Percentiles rank a stretch among this genome's conserved stretches.
Conservation (phyloP, 2,329 filamentous ascomycete species). For the Fonsecaea pedrosoi region DNA sequence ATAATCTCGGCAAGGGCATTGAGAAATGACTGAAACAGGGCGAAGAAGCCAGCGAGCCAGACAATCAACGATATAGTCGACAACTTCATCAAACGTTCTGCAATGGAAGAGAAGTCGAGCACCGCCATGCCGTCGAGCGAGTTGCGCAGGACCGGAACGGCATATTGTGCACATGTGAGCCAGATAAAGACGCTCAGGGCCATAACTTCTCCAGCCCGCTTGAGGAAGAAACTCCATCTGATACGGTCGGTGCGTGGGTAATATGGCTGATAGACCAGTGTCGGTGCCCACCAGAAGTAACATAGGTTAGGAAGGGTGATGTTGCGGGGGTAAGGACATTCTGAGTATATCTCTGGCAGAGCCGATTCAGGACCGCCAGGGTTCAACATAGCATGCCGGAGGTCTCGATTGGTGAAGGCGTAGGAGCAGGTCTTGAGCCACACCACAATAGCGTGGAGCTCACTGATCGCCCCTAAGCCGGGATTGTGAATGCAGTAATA, state of each 20-base stretch:
- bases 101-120: slow-evolving; percentile 78
- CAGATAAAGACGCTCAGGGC: slow-evolving; percentile 88
- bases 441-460: slow-evolving; percentile 91
- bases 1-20: slow-evolving; percentile 91
- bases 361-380: slow-evolving; percentile 70
- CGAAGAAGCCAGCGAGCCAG: slow-evolving; percentile 98
- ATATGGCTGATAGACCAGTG: slow-evolving; percentile 93
- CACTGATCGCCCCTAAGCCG: slow-evolving; percentile 86
- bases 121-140: slow-evolving; percentile 85
- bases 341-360: slow-evolving; percentile 79
- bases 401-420: slow-evolving; percentile 93
- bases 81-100: slow-evolving; percentile 91
- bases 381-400: slow-evolving; percentile 87
- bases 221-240: slow-evolving; percentile 85
- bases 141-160: slow-evolving; percentile 85
- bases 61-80: slow-evolving; percentile 94
- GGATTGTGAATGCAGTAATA: slow-evolving; percentile 94
- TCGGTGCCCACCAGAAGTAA: slow-evolving; percentile 99
- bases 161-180: slow-evolving; percentile 94
- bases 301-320: slow-evolving; percentile 85
- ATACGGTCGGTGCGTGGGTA: slow-evolving; percentile 85
- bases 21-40: slow-evolving; percentile 88
- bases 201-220: slow-evolving; percentile 78
- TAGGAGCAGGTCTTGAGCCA: slow-evolving; percentile 97
- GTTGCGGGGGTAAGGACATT: slow-evolving; percentile 88